Evolutionary conservation across 1,284 basidiomycete genomes (phyloP).

Genomic region (Microbotryum saponariae): DNA sequence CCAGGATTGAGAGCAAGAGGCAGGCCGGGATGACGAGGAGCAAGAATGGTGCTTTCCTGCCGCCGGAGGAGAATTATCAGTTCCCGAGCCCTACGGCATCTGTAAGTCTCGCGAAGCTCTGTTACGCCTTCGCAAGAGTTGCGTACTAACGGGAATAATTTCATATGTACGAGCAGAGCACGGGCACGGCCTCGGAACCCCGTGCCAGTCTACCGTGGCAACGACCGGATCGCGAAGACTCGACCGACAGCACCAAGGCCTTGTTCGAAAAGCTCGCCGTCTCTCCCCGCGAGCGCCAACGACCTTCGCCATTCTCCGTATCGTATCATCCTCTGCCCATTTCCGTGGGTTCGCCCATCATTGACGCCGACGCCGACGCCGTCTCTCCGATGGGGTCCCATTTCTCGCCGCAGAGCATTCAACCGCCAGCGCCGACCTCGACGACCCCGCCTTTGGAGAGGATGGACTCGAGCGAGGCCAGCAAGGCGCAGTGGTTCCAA

Average conservation of each 20-base stretch:
- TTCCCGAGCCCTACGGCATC: constrained; percentile 12
- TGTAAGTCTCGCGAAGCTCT: not conserved
- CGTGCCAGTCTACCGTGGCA: not conserved
- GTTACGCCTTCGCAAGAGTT: too few relatives aligned
- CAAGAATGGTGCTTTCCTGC: constrained; percentile 13
- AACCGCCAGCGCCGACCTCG: not conserved
- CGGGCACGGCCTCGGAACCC: too few relatives aligned
- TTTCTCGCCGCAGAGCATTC: not conserved
- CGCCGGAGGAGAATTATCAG: constrained; percentile 17
- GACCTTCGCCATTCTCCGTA: not conserved
- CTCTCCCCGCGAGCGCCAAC: not conserved
- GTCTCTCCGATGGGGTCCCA: not conserved
- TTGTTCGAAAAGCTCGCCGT: not conserved
- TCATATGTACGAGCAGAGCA: too few relatives aligned
- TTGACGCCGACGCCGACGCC: not conserved
- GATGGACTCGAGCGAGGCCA: not conserved
- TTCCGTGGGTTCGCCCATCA: not conserved
- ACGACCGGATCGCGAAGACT: not conserved
- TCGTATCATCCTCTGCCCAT: constrained; percentile 6
- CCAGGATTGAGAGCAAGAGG: constrained; percentile 8
- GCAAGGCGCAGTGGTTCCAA: not conserved
- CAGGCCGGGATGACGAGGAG: constrained; percentile 9
- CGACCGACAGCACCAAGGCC: constrained; percentile 1
- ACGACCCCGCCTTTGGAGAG: not conserved
- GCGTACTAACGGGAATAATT: not conserved